These are phyloP conservation scores for Penicillium lividum DNA, from an alignment of 495 filamentous ascomycete species.

Conservation along the genomic window DNA sequence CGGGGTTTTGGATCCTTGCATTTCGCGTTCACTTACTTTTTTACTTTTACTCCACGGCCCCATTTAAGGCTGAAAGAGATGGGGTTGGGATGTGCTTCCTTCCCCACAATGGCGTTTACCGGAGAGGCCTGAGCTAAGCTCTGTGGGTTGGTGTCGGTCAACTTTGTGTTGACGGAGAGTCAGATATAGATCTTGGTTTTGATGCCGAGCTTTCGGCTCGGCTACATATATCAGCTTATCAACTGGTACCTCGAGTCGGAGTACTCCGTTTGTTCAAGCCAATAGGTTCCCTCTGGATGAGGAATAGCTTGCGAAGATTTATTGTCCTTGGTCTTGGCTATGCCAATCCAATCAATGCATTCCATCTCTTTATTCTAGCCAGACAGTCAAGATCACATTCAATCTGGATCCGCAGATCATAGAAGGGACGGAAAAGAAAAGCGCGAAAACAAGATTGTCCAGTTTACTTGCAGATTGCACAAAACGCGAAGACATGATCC, in stretches of 20 bases:
- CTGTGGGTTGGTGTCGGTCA: not conserved
- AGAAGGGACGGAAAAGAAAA: not conserved
- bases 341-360: too few species aligned
- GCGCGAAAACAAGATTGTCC: not conserved
- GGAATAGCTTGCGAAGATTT: not conserved
- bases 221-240: not conserved
- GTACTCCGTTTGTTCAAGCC: not conserved
- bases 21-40: not conserved
- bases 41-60: not conserved
- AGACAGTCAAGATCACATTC: not conserved
- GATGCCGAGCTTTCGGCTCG: not conserved
- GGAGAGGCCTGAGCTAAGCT: conserved; percentile 12
- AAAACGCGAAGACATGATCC: conserved; percentile 1
- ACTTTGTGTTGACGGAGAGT: conserved; percentile 3
- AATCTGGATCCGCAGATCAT: not conserved
- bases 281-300: not conserved
- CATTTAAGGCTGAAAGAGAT: conserved; percentile 7
- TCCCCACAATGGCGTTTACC: conserved; percentile 14
- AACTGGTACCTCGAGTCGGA: too few species aligned
- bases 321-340: not conserved
- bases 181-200: not conserved
- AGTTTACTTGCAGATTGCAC: not conserved
- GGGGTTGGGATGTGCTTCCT: conserved; percentile 7
- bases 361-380: not conserved
- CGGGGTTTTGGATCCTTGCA: too few species aligned